These are phyloP conservation scores for Tremella yokohamensis DNA, from an alignment of 768 basidiomycete genomes.

Conservation along the genomic window DNA sequence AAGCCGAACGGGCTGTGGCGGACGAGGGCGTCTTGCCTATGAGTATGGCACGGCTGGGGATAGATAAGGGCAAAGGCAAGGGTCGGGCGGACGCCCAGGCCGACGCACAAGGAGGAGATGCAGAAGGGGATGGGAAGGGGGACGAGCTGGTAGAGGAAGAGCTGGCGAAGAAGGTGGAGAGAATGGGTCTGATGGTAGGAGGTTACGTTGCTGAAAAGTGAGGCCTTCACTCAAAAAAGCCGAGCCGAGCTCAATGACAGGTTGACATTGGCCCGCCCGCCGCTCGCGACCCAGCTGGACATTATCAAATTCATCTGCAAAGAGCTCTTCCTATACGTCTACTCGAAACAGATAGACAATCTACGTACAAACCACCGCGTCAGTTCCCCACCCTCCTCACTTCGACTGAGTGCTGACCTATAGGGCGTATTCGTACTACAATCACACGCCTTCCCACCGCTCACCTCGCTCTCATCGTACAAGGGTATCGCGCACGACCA, in stretches of 20 bases:
- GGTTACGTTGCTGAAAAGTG: slow-evolving; percentile 82
- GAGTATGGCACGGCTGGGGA: slow-evolving; percentile 47
- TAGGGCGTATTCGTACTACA: slow-evolving; percentile 94
- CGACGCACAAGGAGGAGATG: slow-evolving; percentile 39
- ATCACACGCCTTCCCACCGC: slow-evolving; percentile 83
- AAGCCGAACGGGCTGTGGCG: slow-evolving; percentile 69
- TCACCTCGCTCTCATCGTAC: slow-evolving; percentile 75
- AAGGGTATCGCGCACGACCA: slow-evolving; percentile 68
- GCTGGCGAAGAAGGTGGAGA: slow-evolving; percentile 66
- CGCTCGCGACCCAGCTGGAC: slow-evolving; percentile 80
- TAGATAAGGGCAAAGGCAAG: slow-evolving; percentile 42
- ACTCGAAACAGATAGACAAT: slow-evolving; percentile 95
- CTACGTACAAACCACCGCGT: slow-evolving; percentile 90
- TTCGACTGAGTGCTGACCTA: slow-evolving; percentile 1
- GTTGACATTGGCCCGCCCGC: slow-evolving; percentile 67
- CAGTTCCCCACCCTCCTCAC: slow-evolving; percentile 39
- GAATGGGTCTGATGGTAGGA: slow-evolving; percentile 81
- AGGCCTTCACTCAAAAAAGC: slow-evolving; percentile 25
- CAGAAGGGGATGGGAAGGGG: slow-evolving; percentile 58
- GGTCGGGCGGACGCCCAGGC: slow-evolving; percentile 11
- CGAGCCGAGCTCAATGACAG: slow-evolving; percentile 53
- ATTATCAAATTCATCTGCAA: slow-evolving; percentile 94
- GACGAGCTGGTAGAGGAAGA: slow-evolving; percentile 72
- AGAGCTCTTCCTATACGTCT: slow-evolving; percentile 85
- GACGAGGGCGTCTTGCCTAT: slow-evolving; percentile 50